These are phyloP conservation scores for Sphaerulina vaccinii DNA, from an alignment of 2,329 filamentous ascomycete species.

Conservation along the genomic window DNA sequence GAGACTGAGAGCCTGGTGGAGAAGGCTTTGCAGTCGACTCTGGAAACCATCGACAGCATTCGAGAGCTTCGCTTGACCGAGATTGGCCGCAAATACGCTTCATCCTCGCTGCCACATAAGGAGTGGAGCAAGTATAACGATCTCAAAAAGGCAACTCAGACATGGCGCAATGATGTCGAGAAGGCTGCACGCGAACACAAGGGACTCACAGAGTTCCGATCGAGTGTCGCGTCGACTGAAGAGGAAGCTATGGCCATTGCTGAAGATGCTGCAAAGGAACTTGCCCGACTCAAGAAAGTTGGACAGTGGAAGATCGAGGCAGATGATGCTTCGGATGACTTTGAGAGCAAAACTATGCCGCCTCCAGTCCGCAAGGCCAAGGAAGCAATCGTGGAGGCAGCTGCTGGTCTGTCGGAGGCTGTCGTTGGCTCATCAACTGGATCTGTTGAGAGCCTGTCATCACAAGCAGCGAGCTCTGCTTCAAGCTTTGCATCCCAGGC, in stretches of 20 bases:
- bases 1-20: conserved; percentile 68
- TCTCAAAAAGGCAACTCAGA: conserved; percentile 75
- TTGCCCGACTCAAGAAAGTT: conserved; percentile 77
- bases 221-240: conserved; percentile 68
- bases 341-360: conserved; percentile 66
- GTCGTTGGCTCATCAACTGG: conserved; percentile 39
- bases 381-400: conserved; percentile 39
- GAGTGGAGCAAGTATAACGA: conserved; percentile 96
- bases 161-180: conserved; percentile 82
- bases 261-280: conserved; percentile 73
- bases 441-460: conserved; percentile 39
- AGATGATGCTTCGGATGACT: conserved; percentile 73
- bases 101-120: conserved; percentile 92
- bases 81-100: conserved; percentile 92
- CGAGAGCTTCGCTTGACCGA: conserved; percentile 83
- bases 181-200: conserved; percentile 69
- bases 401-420: conserved; percentile 30
- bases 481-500: conserved; percentile 33
- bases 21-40: conserved; percentile 73
- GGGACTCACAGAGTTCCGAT: conserved; percentile 65
- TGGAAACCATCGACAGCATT: conserved; percentile 78
- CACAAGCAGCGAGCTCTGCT: conserved; percentile 30
- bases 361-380: conserved; percentile 52
- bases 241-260: conserved; percentile 78
- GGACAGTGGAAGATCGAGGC: conserved; percentile 79